These are phyloP conservation scores for Plectosphaerella plurivora DNA, from an alignment of 2,329 filamentous ascomycete species.

Conservation along the genomic window DNA sequence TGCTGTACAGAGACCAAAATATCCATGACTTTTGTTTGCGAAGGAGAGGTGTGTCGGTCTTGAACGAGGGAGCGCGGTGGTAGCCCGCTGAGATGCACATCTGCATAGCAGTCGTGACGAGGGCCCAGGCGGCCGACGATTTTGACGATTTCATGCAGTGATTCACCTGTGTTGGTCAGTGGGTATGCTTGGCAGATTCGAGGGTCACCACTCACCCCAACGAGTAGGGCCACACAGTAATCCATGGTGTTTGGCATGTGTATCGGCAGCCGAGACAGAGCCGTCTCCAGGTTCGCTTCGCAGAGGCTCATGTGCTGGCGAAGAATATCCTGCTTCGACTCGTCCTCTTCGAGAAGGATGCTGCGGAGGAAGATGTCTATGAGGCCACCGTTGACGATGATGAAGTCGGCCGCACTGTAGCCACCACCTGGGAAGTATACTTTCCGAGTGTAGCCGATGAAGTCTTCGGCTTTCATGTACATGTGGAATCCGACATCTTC, in stretches of 20 bases:
- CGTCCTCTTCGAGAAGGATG: conserved; percentile 11
- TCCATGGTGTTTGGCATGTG: conserved; percentile 14
- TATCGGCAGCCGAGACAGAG: conserved; percentile 13
- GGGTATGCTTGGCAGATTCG: too few species aligned
- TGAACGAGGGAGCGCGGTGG: conserved; percentile 10
- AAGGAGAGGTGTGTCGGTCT: neutral
- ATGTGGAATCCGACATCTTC: conserved; percentile 4
- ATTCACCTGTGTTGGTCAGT: conserved; percentile 1
- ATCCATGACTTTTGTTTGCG: conserved; percentile 11
- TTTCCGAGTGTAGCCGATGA: conserved; percentile 14
- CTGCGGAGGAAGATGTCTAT: conserved; percentile 7
- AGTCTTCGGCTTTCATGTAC: conserved; percentile 2
- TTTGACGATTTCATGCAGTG: conserved; percentile 16
- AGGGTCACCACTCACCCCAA: conserved; percentile 11
- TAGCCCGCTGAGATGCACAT: conserved; percentile 14
- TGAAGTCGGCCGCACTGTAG: conserved; percentile 12
- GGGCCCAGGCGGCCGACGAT: conserved; percentile 14
- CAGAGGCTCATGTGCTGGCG: conserved; percentile 10
- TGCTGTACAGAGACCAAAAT: conserved; percentile 20
- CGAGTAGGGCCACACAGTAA: conserved; percentile 9
- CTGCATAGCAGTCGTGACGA: conserved; percentile 14
- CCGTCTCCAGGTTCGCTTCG: conserved; percentile 15
- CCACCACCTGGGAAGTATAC: conserved; percentile 12
- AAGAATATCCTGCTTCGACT: conserved; percentile 5
- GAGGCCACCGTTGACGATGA: conserved; percentile 14